Base-by-base conservation (phyloP, 495 filamentous ascomycete genomes). In the Lophiotrema nucula region DNA sequence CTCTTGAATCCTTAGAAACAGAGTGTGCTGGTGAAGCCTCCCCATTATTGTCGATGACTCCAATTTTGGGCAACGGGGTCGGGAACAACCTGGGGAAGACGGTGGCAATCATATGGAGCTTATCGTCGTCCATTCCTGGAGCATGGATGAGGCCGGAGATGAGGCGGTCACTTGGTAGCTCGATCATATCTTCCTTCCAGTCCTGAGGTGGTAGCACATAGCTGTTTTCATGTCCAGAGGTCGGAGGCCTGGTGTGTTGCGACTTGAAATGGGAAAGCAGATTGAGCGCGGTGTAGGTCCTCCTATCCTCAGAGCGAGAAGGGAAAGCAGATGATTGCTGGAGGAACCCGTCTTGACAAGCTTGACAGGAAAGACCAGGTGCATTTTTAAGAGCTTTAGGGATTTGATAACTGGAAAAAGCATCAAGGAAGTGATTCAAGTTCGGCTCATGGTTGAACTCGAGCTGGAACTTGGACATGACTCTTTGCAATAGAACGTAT, bases 181-280 rank as follows among this genome's bases (percentile, higher is more conserved):
- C 76, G 47, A 91, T 80, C 88, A 91, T 89, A 53, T 89, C 77
- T 41, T 71, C 68, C 46, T 75, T 78, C 88, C 88, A 91, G 69
- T 89, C 79, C 15, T 77, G 68, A 13, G 65, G 53, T 45, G 67
- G 53, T 23, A 53, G 28, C 22, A 60, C 43, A 13, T 64, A 56
- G 22, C 60, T 57, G 49, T 31, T 53, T 16, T 52, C 49, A 22
- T 53, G 54, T 58, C 35, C 71, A 64, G 53, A 58, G 54, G 61
- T 71, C 47, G 48, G 55, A 35, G 65, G 51, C 53, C 71, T 64
- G 24, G 80, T 61, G 67, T 91, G 88, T 43, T 73, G 71, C 48
- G 74, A 72, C 47, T 85, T 79, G 62, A 90, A 90, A 72, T 91
- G 88, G 43, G 77, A 83, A 46, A 86, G 72, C 19, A 91, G 70